These are phyloP conservation scores for Tetrahymena elliotti DNA, from an alignment of 73 alveolate species.

Conservation along the genomic window DNA sequence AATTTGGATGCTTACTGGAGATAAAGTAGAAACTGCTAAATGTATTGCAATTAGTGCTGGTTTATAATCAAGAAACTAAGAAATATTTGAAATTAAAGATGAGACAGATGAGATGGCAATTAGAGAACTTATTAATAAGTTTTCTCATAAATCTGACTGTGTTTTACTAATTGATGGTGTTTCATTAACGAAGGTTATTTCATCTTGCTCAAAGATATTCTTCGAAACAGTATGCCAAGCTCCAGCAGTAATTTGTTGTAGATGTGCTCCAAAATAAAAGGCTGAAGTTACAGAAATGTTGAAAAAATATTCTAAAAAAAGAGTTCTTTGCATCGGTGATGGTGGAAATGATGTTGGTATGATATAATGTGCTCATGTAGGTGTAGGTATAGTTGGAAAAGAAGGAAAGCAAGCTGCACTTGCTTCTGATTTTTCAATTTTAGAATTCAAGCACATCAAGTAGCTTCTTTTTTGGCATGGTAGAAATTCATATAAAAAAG, in stretches of 20 bases:
- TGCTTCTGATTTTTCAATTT: conserved; percentile 77
- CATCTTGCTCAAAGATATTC: not conserved
- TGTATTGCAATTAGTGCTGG: conserved; percentile 95
- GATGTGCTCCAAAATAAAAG: conserved; percentile 94
- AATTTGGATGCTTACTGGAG: conserved; percentile 98
- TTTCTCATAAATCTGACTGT: conserved; percentile 39
- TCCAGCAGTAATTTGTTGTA: conserved; percentile 60
- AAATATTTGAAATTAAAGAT: conserved; percentile 67
- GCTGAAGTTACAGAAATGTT: conserved; percentile 71
- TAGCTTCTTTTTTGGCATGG: conserved; percentile 37
- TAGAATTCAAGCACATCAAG: conserved; percentile 38
- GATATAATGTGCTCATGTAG: conserved; percentile 84
- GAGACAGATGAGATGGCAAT: conserved; percentile 38
- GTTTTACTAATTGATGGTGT: not conserved
- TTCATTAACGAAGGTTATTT: not conserved
- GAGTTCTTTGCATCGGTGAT: conserved; percentile 91
- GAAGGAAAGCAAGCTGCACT: conserved; percentile 92
- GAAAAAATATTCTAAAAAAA: conserved; percentile 53
- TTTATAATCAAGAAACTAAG: conserved; percentile 65
- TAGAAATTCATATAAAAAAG: conserved; percentile 24
- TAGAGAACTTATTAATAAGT: conserved; percentile 23
- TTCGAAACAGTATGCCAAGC: conserved; percentile 29
- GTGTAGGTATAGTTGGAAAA: conserved; percentile 90
- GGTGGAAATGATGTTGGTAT: conserved; percentile 98
- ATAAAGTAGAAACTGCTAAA: conserved; percentile 96